Evolutionary conservation across 1,139 yeast genomes (phyloP).

Genomic region (Protomyces gravidus): DNA sequence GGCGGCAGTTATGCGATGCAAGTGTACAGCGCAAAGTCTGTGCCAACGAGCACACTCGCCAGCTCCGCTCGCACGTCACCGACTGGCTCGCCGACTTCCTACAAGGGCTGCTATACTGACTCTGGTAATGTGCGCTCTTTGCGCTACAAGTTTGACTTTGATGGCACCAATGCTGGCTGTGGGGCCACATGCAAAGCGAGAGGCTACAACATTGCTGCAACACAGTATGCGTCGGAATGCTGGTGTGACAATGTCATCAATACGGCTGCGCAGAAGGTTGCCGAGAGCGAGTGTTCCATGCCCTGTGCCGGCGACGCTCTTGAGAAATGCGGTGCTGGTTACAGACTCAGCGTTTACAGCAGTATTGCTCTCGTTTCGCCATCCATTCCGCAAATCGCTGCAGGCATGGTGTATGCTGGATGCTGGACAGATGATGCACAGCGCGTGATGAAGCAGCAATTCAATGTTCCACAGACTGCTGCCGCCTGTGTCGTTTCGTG

Average conservation of each 20-base stretch:
- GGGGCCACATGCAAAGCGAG: conserved; percentile 6
- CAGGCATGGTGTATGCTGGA: conserved; percentile 14
- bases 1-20: conserved; percentile 25
- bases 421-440: conserved; percentile 19
- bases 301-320: conserved; percentile 18
- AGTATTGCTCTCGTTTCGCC: conserved; percentile 7
- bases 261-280: conserved; percentile 2
- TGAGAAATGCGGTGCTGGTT: conserved; percentile 22
- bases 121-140: conserved; percentile 9
- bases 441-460: conserved; percentile 15
- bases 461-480: conserved; percentile 4
- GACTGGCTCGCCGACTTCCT: not conserved
- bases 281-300: conserved; percentile 26
- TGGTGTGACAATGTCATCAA: conserved; percentile 28
- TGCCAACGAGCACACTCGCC: not conserved
- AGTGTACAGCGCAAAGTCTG: conserved; percentile 14
- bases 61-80: not conserved
- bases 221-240: conserved; percentile 29
- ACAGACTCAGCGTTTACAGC: conserved; percentile 23
- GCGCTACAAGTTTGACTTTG: conserved; percentile 3
- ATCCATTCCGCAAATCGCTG: conserved; percentile 7
- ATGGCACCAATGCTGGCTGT: conserved; percentile 20
- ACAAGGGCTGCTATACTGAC: conserved; percentile 28
- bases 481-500: conserved; percentile 16
- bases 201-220: conserved; percentile 28